phyloP scores from a whole-genome alignment of 495 filamentous ascomycete genomes.

The Hyphodiscus hymeniophilus region DNA sequence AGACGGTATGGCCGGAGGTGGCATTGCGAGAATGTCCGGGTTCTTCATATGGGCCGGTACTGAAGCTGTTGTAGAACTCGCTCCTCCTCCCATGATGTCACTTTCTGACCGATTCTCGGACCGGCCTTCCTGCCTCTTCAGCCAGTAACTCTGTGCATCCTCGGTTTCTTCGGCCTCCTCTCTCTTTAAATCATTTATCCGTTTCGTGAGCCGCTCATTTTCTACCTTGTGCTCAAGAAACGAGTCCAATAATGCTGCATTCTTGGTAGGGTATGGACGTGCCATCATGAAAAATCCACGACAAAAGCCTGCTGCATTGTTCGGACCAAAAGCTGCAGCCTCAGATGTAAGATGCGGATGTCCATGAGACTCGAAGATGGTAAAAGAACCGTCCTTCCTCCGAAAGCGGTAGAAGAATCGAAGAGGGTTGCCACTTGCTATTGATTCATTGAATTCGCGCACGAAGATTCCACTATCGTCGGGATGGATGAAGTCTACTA shows the following conservation, averaged over 20 bases:
- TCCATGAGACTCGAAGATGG: slow-evolving; percentile 82
- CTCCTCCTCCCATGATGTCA: slow-evolving; percentile 20
- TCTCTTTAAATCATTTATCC: slow-evolving; percentile 74
- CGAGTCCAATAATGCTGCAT: slow-evolving; percentile 76
- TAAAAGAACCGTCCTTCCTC: slow-evolving; percentile 63
- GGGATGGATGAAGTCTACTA: slow-evolving; percentile 75
- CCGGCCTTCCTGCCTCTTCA: slow-evolving; percentile 42
- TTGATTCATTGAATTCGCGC: slow-evolving; percentile 84
- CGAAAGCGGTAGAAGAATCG: slow-evolving; percentile 86
- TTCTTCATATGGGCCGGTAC: slow-evolving; percentile 18
- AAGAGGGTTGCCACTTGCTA: slow-evolving; percentile 68
- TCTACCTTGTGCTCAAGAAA: slow-evolving; percentile 98
- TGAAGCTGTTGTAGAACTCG: slow-evolving; percentile 13
- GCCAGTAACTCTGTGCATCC: slow-evolving; percentile 41
- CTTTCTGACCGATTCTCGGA: slow-evolving; percentile 48
- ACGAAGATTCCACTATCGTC: slow-evolving; percentile 83
- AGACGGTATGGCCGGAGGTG: slow-evolving; percentile 57
- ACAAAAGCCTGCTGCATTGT: slow-evolving; percentile 60
- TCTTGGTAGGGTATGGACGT: slow-evolving; percentile 83
- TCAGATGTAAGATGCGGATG: slow-evolving; percentile 84
- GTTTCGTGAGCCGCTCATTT: slow-evolving; percentile 77
- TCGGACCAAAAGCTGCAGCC: slow-evolving; percentile 51
- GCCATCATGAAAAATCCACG: slow-evolving; percentile 92
- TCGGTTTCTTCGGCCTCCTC: slow-evolving; percentile 78
- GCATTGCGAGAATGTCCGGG: slow-evolving; percentile 43